Percentiles rank a stretch among this genome's conserved stretches.
These are phyloP conservation scores for Solanum virginianum DNA, from an alignment of 257 asterid species.

Conservation along the genomic window DNA sequence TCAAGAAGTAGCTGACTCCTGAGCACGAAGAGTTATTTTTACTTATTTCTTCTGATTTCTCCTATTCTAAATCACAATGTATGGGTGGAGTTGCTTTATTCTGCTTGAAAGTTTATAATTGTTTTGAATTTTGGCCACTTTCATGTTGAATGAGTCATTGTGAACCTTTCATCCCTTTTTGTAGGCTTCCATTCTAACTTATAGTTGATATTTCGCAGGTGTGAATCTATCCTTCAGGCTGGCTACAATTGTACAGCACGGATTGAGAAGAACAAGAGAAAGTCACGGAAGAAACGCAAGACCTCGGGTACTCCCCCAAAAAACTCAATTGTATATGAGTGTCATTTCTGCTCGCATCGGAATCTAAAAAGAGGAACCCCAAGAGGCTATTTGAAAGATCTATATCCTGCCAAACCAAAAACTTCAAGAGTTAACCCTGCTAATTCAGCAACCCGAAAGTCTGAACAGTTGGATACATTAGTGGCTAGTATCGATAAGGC, in stretches of 20 bases:
- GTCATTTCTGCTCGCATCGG: conserved; percentile 56
- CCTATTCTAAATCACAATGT: not conserved
- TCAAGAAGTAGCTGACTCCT: not conserved
- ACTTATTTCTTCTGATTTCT: not conserved
- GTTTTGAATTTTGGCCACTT: not conserved
- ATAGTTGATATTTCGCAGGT: conserved; percentile 25
- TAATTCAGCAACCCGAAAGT: not conserved
- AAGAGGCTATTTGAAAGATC: conserved; percentile 37
- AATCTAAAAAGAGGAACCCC: conserved; percentile 66
- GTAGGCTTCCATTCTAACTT: not conserved
- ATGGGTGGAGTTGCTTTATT: not conserved
- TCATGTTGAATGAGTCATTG: not conserved
- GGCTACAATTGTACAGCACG: conserved; percentile 53
- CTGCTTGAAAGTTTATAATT: not conserved
- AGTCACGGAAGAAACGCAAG: conserved; percentile 16
- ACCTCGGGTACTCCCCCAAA: conserved; percentile 15
- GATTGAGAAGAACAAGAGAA: conserved; percentile 36
- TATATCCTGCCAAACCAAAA: conserved; percentile 35
- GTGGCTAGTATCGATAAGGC: not conserved
- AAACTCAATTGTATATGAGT: conserved; percentile 49
- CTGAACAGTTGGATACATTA: not conserved
- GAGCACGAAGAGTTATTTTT: not conserved
- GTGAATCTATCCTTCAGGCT: conserved; percentile 62
- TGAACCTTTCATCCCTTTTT: not conserved
- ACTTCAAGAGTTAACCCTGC: conserved; percentile 3